Percentiles rank a stretch among this genome's conserved stretches.
phyloP scores from a whole-genome alignment of 2,329 filamentous ascomycete genomes.

The Lanzia echinophila region DNA sequence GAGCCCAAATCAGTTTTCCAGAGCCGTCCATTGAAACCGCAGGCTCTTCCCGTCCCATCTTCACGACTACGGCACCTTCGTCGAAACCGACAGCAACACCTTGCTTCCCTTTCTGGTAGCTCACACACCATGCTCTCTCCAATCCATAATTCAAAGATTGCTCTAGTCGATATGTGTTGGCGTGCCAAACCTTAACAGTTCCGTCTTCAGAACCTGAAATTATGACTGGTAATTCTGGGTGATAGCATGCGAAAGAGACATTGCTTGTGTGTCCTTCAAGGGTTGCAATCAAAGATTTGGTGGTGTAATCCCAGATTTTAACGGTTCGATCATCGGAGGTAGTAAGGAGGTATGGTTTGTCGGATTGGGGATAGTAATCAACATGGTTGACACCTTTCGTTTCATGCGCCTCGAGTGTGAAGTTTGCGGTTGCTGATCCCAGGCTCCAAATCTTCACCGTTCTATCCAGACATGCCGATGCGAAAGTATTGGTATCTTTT shows the following conservation, averaged over 20 bases:
- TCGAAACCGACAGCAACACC: slow-evolving; percentile 95
- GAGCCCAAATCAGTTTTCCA: slow-evolving; percentile 93
- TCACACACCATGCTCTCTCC: slow-evolving; percentile 95
- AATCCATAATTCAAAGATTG: slow-evolving; percentile 94
- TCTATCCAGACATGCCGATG: slow-evolving; percentile 89
- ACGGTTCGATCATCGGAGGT: slow-evolving; percentile 95
- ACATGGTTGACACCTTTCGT: slow-evolving; percentile 97
- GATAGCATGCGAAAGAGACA: slow-evolving; percentile 96
- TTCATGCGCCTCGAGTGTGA: slow-evolving; percentile 94
- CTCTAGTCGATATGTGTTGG: slow-evolving; percentile 93
- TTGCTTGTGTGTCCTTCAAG: slow-evolving; percentile 97
- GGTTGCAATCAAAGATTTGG: slow-evolving; percentile 92
- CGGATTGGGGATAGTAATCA: slow-evolving; percentile 74
- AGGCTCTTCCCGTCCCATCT: slow-evolving; percentile 94
- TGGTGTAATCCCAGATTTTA: slow-evolving; percentile 99
- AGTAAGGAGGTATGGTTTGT: slow-evolving; percentile 83
- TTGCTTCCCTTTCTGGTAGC: slow-evolving; percentile 90
- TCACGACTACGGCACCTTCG: slow-evolving; percentile 94
- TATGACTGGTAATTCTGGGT: slow-evolving; percentile 93
- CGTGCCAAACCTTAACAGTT: slow-evolving; percentile 97
- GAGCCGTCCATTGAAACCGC: slow-evolving; percentile 96
- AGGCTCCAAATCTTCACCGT: slow-evolving; percentile 98
- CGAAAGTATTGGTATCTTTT: slow-evolving; percentile 90
- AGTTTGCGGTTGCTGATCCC: slow-evolving; percentile 88
- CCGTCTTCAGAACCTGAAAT: slow-evolving; percentile 97